A percentile compares a stretch with the other conserved stretches of the same genome.
phyloP scores from a whole-genome alignment of 129 eudicot species.

The Gnaphalium uliginosum region DNA sequence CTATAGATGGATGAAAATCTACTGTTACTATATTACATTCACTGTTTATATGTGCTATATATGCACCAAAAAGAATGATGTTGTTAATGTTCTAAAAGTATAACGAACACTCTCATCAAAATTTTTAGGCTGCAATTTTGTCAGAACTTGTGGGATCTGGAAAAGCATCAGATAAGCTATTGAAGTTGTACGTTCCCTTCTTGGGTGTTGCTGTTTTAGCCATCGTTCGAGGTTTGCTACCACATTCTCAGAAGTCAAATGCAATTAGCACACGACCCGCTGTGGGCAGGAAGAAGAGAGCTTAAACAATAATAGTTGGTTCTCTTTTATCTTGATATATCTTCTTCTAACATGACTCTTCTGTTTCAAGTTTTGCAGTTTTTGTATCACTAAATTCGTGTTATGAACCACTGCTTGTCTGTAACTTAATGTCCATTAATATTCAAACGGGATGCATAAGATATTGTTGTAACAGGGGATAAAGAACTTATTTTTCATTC shows the following conservation, averaged over 20 bases:
- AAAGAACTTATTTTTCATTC: neutral
- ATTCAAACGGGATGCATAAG: neutral
- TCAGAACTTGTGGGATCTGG: slow-evolving; percentile 6
- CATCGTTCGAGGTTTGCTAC: neutral
- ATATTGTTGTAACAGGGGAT: neutral
- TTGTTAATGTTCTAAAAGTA: too few relatives aligned
- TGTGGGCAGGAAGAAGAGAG: neutral
- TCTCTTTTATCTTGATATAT: too few relatives aligned
- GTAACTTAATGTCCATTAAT: neutral
- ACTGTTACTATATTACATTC: too few relatives aligned
- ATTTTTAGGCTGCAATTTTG: neutral
- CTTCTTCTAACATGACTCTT: neutral
- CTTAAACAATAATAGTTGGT: neutral
- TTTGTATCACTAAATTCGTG: neutral
- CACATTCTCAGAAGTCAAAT: neutral
- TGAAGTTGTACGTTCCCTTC: neutral
- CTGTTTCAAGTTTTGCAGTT: neutral
- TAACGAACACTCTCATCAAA: neutral
- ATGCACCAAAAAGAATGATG: too few relatives aligned
- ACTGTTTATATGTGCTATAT: too few relatives aligned
- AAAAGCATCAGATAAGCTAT: slow-evolving; percentile 11
- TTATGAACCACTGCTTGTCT: neutral
- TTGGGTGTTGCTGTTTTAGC: slow-evolving; percentile 3
- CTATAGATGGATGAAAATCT: too few relatives aligned
- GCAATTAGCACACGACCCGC: neutral